phyloP scores from a whole-genome alignment of 1,284 basidiomycete genomes.

The Trichosporon faecale region DNA sequence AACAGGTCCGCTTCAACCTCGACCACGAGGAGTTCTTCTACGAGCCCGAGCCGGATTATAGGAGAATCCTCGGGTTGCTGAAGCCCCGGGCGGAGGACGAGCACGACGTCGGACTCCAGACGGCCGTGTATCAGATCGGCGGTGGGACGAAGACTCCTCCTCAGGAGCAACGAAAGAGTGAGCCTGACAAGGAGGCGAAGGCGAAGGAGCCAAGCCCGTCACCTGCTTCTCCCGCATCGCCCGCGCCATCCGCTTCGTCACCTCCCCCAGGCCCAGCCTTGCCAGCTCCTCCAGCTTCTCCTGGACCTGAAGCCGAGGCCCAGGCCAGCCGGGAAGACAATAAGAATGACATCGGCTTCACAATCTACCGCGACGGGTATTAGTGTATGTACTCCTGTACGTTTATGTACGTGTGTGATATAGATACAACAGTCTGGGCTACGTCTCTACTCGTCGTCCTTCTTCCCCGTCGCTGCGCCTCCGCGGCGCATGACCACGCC shows the following conservation, averaged over 20 bases:
- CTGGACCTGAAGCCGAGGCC: not conserved
- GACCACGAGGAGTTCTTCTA: conserved; percentile 3
- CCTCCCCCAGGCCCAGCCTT: not conserved
- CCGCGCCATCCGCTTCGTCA: too few relatives aligned
- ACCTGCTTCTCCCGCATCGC: not conserved
- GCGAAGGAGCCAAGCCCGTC: not conserved
- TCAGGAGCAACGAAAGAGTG: not conserved
- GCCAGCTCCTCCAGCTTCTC: not conserved
- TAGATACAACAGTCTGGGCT: conserved; percentile 3
- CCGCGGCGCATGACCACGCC: not conserved
- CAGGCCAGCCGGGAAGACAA: not conserved
- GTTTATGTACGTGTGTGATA: not conserved
- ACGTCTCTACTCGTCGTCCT: not conserved
- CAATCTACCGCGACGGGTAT: conserved; percentile 9
- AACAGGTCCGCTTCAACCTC: not conserved
- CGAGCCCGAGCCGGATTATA: not conserved
- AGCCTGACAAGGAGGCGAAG: not conserved
- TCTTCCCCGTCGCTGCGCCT: not conserved
- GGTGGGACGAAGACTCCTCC: not conserved
- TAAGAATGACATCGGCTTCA: conserved; percentile 7
- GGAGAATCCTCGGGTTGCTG: not conserved
- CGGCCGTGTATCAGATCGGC: not conserved
- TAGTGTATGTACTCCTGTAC: conserved; percentile 8
- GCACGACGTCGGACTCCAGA: not conserved
- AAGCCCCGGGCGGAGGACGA: not conserved